Evolutionary conservation across 768 basidiomycete species (phyloP).

Genomic region (Hirschioporus abietinus): DNA sequence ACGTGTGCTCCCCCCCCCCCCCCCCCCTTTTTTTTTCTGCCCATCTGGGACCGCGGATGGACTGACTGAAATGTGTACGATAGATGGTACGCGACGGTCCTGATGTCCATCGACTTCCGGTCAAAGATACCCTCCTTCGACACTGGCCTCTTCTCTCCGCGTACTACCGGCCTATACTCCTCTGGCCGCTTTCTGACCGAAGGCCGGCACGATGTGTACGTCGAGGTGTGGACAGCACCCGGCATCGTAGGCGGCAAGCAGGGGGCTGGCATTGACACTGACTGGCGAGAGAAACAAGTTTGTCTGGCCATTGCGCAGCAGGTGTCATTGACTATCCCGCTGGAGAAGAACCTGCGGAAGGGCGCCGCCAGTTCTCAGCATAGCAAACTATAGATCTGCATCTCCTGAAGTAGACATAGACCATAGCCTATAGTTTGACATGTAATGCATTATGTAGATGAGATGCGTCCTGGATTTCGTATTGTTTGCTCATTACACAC

Average conservation of each 20-base stretch:
- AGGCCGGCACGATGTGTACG: slow-evolving; percentile 51
- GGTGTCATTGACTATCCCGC: slow-evolving; percentile 45
- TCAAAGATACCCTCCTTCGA: slow-evolving; percentile 45
- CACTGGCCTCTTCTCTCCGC: slow-evolving; percentile 30
- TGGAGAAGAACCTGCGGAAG: slow-evolving; percentile 1
- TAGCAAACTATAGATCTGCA: not conserved
- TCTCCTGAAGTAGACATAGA: too few relatives aligned
- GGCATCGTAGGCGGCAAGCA: slow-evolving; percentile 38
- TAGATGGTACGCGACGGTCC: slow-evolving; percentile 64
- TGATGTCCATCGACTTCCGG: slow-evolving; percentile 58
- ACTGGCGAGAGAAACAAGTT: slow-evolving; percentile 61
- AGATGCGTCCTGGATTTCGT: too few relatives aligned
- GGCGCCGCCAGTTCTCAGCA: not conserved
- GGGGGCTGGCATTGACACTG: not conserved
- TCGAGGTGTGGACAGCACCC: slow-evolving; percentile 67
- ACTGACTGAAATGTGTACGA: not conserved
- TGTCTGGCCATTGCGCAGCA: slow-evolving; percentile 60
- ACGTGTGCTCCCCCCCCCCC: not conserved
- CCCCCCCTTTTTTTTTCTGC: not conserved
- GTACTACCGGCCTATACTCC: slow-evolving; percentile 57
- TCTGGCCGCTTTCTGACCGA: slow-evolving; percentile 46
- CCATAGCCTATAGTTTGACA: too few relatives aligned
- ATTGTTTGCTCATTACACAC: too few relatives aligned
- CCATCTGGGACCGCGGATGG: not conserved
- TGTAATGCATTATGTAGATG: too few relatives aligned